Evolutionary conservation across 495 filamentous ascomycete genomes (phyloP).

Genomic region (Aspergillus taichungensis): DNA sequence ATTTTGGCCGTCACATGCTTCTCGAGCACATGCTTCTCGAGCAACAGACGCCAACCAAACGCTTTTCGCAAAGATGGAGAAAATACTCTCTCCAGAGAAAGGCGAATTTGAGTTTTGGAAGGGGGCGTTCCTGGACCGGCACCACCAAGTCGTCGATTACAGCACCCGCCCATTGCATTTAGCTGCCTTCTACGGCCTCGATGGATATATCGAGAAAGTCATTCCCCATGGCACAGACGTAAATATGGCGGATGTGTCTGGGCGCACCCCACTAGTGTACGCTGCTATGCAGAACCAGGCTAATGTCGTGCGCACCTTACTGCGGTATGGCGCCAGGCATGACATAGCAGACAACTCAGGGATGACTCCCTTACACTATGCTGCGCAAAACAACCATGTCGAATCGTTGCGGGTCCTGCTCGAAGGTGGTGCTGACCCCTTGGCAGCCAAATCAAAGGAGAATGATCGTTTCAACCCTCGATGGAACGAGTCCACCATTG

Average conservation of each 20-base stretch:
- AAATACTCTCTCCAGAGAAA: constrained; percentile 6
- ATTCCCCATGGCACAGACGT: not conserved
- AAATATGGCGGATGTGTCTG: constrained; percentile 2
- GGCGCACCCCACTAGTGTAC: constrained; percentile 13
- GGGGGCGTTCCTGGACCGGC: not conserved
- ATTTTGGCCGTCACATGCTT: constrained; percentile 19
- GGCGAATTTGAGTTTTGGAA: constrained; percentile 1
- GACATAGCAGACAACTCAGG: constrained; percentile 10
- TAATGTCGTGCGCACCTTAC: constrained; percentile 10
- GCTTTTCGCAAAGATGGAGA: constrained; percentile 4
- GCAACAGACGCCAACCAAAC: not conserved
- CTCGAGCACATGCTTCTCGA: constrained; percentile 9
- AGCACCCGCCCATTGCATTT: constrained; percentile 6
- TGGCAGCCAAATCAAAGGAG: not conserved
- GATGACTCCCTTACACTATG: constrained; percentile 17
- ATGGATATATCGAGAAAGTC: constrained; percentile 4
- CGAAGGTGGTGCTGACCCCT: not conserved
- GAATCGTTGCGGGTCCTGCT: not conserved
- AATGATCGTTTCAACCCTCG: not conserved
- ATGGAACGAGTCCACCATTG: not conserved
- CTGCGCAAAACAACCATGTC: constrained; percentile 2
- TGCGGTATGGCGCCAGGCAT: constrained; percentile 9
- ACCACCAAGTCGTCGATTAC: too few species aligned
- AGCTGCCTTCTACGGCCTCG: constrained; percentile 6
- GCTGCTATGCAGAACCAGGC: constrained; percentile 15